These are phyloP conservation scores for Noccaea bulbosa DNA, from an alignment of 345 rosid species.

Conservation along the genomic window DNA sequence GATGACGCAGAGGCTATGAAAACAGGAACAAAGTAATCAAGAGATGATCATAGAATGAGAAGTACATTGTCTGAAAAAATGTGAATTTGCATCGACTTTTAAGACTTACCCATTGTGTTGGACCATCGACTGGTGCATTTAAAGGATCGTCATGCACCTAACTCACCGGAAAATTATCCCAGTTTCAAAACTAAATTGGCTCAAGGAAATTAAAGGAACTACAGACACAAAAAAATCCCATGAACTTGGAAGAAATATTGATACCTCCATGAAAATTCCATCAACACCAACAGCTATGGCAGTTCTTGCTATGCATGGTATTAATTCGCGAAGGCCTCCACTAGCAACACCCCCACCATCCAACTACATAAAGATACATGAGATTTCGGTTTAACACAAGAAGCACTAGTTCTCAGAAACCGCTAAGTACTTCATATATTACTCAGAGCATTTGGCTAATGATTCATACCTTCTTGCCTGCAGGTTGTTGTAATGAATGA, in stretches of 20 bases:
- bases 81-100: background rate
- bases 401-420: background rate
- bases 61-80: background rate
- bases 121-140: constrained; percentile 89
- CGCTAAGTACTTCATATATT: background rate
- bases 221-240: background rate
- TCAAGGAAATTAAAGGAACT: background rate
- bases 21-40: background rate
- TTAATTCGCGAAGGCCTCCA: constrained; percentile 91
- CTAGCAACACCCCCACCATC: constrained; percentile 98
- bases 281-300: constrained; percentile 95
- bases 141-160: constrained; percentile 93
- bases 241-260: background rate
- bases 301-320: constrained; percentile 95
- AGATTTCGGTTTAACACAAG: background rate
- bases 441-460: background rate
- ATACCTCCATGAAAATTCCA: constrained; percentile 98
- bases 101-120: constrained; percentile 88
- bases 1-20: constrained; percentile 67
- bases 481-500: constrained; percentile 93
- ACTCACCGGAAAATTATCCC: constrained; percentile 34
- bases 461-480: constrained; percentile 50
- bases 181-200: constrained; percentile 25
- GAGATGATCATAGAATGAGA: background rate
- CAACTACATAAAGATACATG: constrained; percentile 38